Evolutionary conservation across 23 red algal genomes (phyloP).

Genomic region (Rhodosorus marinus): DNA sequence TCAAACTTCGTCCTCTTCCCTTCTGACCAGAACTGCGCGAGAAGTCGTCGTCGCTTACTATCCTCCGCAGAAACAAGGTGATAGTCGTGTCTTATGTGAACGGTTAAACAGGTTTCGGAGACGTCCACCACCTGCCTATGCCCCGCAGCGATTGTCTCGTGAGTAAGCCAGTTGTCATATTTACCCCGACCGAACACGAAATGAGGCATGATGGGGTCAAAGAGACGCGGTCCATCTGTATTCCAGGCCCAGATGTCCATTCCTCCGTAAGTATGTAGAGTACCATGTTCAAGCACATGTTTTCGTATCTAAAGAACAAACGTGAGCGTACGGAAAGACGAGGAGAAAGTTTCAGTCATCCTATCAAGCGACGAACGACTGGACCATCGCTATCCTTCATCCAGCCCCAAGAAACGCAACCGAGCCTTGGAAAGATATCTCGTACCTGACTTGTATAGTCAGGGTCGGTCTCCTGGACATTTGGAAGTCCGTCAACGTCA

Average conservation of each 20-base stretch:
- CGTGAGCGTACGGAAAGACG: too few relatives aligned
- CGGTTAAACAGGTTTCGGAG: conserved; percentile 68
- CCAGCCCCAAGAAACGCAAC: too few relatives aligned
- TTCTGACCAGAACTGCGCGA: conserved; percentile 88
- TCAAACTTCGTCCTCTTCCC: conserved; percentile 90
- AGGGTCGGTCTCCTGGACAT: conserved; percentile 29
- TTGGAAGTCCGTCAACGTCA: conserved; percentile 76
- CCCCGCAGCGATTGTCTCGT: conserved; percentile 82
- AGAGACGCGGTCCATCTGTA: conserved; percentile 59
- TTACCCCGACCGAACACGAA: conserved; percentile 98
- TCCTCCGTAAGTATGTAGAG: conserved; percentile 91
- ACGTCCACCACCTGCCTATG: conserved; percentile 65
- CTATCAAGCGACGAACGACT: too few relatives aligned
- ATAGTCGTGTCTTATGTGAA: conserved; percentile 86
- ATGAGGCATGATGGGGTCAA: conserved; percentile 72
- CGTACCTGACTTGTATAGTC: conserved; percentile 39
- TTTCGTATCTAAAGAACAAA: too few relatives aligned
- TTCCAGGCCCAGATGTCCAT: conserved; percentile 99
- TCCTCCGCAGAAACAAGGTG: conserved; percentile 28
- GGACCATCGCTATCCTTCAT: too few relatives aligned
- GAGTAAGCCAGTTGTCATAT: conserved; percentile 98
- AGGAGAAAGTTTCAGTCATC: too few relatives aligned
- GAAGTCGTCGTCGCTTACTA: conserved; percentile 8
- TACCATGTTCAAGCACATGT: conserved; percentile 78
- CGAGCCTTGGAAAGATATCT: too few relatives aligned